A percentile compares a stretch with the other conserved stretches of the same genome.
Conservation (phyloP, 225 moss, liverwort and hornwort genomes). For the Climacium dendroides region DNA sequence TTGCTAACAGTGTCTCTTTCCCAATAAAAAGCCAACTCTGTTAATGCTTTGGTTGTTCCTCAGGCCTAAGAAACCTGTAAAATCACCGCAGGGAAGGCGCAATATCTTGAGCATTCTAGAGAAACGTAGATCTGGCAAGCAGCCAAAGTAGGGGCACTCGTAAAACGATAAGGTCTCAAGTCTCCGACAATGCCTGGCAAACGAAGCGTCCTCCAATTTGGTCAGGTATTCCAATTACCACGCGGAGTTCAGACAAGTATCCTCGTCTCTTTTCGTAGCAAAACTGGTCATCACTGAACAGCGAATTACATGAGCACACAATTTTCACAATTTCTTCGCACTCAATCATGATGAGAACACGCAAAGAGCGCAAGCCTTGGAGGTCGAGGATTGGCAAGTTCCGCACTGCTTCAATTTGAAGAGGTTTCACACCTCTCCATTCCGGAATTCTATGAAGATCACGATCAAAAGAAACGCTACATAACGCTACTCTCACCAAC, state of each 20-base stretch:
- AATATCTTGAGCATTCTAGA: background rate
- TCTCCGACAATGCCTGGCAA: background rate
- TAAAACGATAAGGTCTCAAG: background rate
- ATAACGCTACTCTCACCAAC: background rate
- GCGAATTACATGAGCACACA: background rate
- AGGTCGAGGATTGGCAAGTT: background rate
- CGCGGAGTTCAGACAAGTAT: background rate
- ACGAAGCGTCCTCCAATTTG: background rate
- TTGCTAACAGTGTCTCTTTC: background rate
- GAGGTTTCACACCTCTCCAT: background rate
- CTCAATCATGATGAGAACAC: background rate
- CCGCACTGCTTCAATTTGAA: background rate
- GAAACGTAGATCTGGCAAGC: background rate
- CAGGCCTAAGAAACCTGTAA: background rate
- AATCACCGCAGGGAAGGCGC: background rate
- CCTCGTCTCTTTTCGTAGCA: background rate
- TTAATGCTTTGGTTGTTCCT: background rate
- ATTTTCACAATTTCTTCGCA: background rate
- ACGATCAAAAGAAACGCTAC: background rate
- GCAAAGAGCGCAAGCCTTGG: background rate
- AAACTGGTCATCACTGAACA: background rate
- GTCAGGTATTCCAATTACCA: background rate
- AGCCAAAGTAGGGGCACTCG: background rate
- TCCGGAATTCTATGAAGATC: background rate
- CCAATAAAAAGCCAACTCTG: background rate